Base-by-base conservation (phyloP, 371 early-diverging fungal species). In the Caulochytrium protostelioides region DNA sequence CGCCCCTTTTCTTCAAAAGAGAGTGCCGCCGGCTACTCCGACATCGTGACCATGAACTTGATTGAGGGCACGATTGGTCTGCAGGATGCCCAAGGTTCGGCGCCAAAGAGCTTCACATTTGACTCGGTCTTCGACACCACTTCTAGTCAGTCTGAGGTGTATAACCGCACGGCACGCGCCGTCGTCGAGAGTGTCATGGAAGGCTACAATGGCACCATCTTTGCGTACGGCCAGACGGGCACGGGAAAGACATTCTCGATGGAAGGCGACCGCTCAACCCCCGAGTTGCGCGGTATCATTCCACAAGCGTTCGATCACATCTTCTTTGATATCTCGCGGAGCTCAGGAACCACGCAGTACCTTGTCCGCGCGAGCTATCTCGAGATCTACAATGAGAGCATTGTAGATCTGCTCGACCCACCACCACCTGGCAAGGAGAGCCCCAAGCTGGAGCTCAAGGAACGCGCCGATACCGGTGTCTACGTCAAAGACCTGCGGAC, bases 361-460 rank as follows among this genome's bases (percentile, higher is more conserved):
- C 51, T 79, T 6, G 77, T 79, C 46, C 62, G 68, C 22, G 80
- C 76, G 6, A 78, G 79, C 1, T 83, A 78, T 38, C 63, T 80
- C 27, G 87, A 89, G 44, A 81, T 90, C 31, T 90, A 90, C 61
- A 89, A 89, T 54, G 91, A 89, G 49, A 67, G 74, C 37, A 76
- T 87, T 20, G 70, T 70, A 32, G 91, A 90, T 47, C 47, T 90
- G 39, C 58, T 89, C 21, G 70, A 77, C 65, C 28, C 53, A 61
- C 55, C 50, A 58, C n/a, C n/a, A n/a, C n/a, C n/a, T n/a, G n/a
- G n/a, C 7, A 19, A 12, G 8, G 23, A 25, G 37, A 37, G 41
- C 32, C 46, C 32, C 27, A 30, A 37, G 8, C 51, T 78, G 28
- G 67, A 65, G 34, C 40, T 78, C 19, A 61, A 76, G 46, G 73